Conservation (phyloP, 2,329 filamentous ascomycete genomes). For the Diaporthe longicolla region DNA sequence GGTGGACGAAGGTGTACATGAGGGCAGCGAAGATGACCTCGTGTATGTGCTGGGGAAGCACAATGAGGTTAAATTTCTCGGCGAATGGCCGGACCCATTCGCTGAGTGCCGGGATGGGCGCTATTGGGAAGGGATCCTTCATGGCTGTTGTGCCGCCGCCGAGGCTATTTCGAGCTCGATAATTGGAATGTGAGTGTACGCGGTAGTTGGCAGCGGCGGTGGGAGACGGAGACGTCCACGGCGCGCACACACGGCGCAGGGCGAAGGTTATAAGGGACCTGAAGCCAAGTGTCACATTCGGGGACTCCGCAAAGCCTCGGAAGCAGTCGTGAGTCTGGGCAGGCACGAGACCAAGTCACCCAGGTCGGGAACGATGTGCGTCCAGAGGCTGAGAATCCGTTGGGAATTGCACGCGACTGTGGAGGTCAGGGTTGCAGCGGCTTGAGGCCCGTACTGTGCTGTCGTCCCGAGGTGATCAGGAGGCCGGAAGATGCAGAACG, state of each 20-base stretch:
- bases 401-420: slow-evolving; percentile 39
- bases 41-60: slow-evolving; percentile 82
- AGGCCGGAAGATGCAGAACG: slow-evolving; percentile 17
- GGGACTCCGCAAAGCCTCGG: slow-evolving; percentile 38
- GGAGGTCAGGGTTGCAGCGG: slow-evolving; percentile 28
- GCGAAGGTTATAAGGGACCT: slow-evolving; percentile 13
- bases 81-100: slow-evolving; percentile 74
- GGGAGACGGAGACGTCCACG: not conserved
- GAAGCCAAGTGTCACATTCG: slow-evolving; percentile 34
- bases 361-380: slow-evolving; percentile 33
- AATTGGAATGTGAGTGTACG: not conserved
- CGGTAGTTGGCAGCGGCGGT: not conserved
- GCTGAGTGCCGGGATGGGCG: slow-evolving; percentile 70
- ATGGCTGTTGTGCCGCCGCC: slow-evolving; percentile 59
- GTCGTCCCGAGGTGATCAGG: slow-evolving; percentile 17
- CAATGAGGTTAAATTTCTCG: slow-evolving; percentile 71
- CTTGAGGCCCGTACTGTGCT: slow-evolving; percentile 5
- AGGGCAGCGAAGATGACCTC: slow-evolving; percentile 77
- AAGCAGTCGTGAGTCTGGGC: slow-evolving; percentile 29
- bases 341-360: slow-evolving; percentile 36
- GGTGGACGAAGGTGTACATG: slow-evolving; percentile 78
- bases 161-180: slow-evolving; percentile 27
- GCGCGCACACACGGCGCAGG: slow-evolving; percentile 8
- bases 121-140: slow-evolving; percentile 80
- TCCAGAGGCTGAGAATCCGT: slow-evolving; percentile 37